These are phyloP conservation scores for Aspergillus kassunensis DNA, from an alignment of 495 filamentous ascomycete genomes.

Conservation along the genomic window DNA sequence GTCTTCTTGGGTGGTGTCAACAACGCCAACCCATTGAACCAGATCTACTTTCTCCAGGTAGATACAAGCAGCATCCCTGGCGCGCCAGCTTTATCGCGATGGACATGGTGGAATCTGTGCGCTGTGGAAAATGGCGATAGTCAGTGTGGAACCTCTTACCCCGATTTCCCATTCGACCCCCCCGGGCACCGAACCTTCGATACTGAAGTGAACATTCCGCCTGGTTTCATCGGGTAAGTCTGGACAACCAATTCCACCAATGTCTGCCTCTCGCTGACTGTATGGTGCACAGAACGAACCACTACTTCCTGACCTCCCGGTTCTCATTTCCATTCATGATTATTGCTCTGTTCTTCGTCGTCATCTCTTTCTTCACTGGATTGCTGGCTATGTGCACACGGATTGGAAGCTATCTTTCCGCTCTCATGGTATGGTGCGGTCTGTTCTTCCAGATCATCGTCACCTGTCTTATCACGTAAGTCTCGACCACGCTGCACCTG, in stretches of 20 bases:
- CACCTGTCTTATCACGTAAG: slow-evolving; percentile 69
- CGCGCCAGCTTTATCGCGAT: slow-evolving; percentile 63
- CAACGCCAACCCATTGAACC: slow-evolving; percentile 56
- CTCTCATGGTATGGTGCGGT: slow-evolving; percentile 49
- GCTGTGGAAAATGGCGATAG: slow-evolving; percentile 50
- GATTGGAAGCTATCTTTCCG: slow-evolving; percentile 58
- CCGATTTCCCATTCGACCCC: slow-evolving; percentile 65
- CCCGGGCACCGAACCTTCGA: slow-evolving; percentile 53
- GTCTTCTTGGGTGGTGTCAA: slow-evolving; percentile 68
- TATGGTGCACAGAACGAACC: slow-evolving; percentile 38
- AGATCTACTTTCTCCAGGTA: slow-evolving; percentile 79
- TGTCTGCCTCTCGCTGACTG: neutral
- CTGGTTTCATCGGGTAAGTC: slow-evolving; percentile 51
- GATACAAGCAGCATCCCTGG: slow-evolving; percentile 65
- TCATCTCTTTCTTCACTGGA: slow-evolving; percentile 55
- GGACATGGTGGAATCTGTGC: slow-evolving; percentile 86
- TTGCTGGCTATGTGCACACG: slow-evolving; percentile 59
- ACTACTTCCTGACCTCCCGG: slow-evolving; percentile 62
- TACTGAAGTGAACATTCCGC: slow-evolving; percentile 53
- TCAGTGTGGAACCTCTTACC: slow-evolving; percentile 49
- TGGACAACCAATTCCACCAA: neutral
- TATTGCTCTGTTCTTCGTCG: slow-evolving; percentile 63
- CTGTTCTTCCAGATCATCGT: slow-evolving; percentile 60
- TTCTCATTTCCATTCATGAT: slow-evolving; percentile 72
- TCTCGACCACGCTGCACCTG: slow-evolving; percentile 4